Conservation (phyloP, 345 rosid species). For the Gossypium raimondii region DNA sequence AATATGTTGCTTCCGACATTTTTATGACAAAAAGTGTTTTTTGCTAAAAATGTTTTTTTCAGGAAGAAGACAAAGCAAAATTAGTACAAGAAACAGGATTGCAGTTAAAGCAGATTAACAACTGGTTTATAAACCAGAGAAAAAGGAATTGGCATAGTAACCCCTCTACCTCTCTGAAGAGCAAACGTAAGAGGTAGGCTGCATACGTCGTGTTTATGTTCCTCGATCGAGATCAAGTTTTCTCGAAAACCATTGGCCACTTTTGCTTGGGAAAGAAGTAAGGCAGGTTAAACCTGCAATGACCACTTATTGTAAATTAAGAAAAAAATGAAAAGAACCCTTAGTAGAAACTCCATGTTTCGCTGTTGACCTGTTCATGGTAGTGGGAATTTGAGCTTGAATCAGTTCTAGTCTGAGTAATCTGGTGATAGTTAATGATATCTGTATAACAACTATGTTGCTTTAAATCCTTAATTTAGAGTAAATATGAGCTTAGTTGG, state of each 20-base stretch:
- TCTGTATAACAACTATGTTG: not conserved
- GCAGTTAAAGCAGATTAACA: conserved; percentile 83
- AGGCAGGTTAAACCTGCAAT: conserved; percentile 33
- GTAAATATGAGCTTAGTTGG: not conserved
- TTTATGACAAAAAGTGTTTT: not conserved
- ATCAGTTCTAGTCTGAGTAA: not conserved
- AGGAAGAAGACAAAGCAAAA: conserved; percentile 87
- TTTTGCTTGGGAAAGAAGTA: conserved; percentile 14
- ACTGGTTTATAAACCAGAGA: conserved; percentile 89
- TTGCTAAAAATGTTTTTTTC: conserved; percentile 12
- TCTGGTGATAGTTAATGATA: not conserved
- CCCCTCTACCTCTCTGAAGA: conserved; percentile 51
- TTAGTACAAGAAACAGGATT: conserved; percentile 78
- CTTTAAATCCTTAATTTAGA: conserved; percentile 4
- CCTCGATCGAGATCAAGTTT: conserved; percentile 2
- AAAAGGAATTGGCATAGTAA: conserved; percentile 86
- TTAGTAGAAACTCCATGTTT: not conserved
- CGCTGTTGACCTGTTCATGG: not conserved
- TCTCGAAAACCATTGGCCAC: not conserved
- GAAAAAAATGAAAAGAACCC: not conserved
- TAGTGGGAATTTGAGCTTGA: not conserved
- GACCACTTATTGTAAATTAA: conserved; percentile 22
- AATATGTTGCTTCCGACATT: not conserved
- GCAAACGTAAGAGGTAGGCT: conserved; percentile 76
- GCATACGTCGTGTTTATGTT: not conserved